A percentile compares a stretch with the other conserved stretches of the same genome.
These are phyloP conservation scores for Raddia guianensis DNA, from an alignment of 176 grass and related monocot genomes.

Conservation along the genomic window DNA sequence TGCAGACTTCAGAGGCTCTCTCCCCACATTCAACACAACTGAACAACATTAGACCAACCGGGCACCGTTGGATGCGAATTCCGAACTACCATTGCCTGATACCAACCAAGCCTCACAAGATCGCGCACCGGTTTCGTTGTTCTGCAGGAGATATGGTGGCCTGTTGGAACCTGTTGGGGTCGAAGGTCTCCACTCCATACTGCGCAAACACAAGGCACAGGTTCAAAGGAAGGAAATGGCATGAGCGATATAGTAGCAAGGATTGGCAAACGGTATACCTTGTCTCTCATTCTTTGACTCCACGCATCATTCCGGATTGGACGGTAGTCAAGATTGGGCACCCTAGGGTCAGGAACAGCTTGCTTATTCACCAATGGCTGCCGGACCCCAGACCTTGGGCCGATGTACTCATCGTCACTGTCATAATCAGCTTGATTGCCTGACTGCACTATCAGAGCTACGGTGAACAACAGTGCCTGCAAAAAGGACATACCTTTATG, in stretches of 20 bases:
- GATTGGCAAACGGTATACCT: slow-evolving; percentile 42
- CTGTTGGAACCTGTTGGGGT: slow-evolving; percentile 59
- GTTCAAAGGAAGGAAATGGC: neutral
- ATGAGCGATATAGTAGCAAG: neutral
- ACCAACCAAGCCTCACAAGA: slow-evolving; percentile 54
- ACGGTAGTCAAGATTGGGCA: slow-evolving; percentile 80
- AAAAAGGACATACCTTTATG: slow-evolving; percentile 3
- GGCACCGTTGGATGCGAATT: slow-evolving; percentile 7
- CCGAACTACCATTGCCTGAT: slow-evolving; percentile 1
- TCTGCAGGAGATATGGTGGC: slow-evolving; percentile 53
- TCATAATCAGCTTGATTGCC: slow-evolving; percentile 71
- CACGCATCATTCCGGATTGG: slow-evolving; percentile 86
- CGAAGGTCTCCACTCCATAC: slow-evolving; percentile 78
- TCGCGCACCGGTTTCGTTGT: slow-evolving; percentile 54
- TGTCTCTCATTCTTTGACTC: slow-evolving; percentile 93
- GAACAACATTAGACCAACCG: slow-evolving; percentile 17
- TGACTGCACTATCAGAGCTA: slow-evolving; percentile 76
- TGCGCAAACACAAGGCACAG: slow-evolving; percentile 40
- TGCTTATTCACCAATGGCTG: slow-evolving; percentile 76
- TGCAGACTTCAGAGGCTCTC: neutral
- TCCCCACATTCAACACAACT: slow-evolving; percentile 6
- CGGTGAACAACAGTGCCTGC: slow-evolving; percentile 73
- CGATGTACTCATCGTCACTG: slow-evolving; percentile 80
- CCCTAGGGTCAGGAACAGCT: slow-evolving; percentile 51
- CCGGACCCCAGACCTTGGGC: slow-evolving; percentile 39